phyloP scores from a whole-genome alignment of 805 yeast species.

The Helenozyma rhizophorensis region DNA sequence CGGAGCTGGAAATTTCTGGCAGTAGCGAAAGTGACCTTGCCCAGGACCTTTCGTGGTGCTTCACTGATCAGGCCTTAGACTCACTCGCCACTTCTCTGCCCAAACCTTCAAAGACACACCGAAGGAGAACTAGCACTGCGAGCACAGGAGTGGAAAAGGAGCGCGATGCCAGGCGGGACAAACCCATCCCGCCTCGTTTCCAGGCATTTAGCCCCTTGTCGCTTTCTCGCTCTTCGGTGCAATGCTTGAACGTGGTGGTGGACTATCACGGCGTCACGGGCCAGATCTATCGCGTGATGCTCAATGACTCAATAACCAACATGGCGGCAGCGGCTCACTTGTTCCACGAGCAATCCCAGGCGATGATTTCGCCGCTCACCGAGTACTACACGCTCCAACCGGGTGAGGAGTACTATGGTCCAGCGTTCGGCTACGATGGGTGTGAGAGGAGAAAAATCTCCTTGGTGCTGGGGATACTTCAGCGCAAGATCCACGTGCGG shows the following conservation, averaged over 20 bases:
- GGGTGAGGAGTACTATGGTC: conserved; percentile 6
- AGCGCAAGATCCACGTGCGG: conserved; percentile 16
- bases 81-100: too few species aligned
- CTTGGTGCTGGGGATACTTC: conserved; percentile 13
- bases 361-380: conserved; percentile 3
- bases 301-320: conserved; percentile 13
- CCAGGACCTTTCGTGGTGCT: too few species aligned
- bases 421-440: conserved; percentile 1
- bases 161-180: conserved; percentile 7
- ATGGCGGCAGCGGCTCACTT: conserved; percentile 9
- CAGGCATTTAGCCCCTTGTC: conserved; percentile 6
- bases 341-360: conserved; percentile 1
- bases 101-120: too few species aligned
- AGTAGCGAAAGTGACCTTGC: too few species aligned
- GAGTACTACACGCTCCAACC: conserved; percentile 3
- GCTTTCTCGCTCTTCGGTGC: conserved; percentile 12
- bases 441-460: conserved; percentile 1
- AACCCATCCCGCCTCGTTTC: conserved; percentile 11
- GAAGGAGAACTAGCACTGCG: background rate
- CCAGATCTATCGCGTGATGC: conserved; percentile 5
- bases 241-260: conserved; percentile 18
- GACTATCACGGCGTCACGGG: conserved; percentile 21
- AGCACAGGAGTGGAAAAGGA: background rate
- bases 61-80: too few species aligned
- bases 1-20: too few species aligned